Evolutionary conservation across 805 yeast genomes (phyloP).

Genomic region (Ascoidea rubescens): DNA sequence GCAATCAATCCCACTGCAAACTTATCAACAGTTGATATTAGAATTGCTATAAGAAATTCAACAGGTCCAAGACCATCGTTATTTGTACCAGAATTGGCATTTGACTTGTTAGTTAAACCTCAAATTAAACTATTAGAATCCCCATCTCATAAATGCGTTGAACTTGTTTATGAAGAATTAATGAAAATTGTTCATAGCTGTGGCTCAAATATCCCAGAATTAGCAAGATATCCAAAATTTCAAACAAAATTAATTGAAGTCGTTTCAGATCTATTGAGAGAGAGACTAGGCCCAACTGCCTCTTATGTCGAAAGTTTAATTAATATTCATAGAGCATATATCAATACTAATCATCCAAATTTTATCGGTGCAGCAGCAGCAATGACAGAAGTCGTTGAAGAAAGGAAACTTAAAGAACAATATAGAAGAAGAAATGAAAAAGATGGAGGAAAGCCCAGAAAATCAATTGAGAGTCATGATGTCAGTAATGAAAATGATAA

Average conservation of each 20-base stretch:
- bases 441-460: neutral
- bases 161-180: constrained; percentile 85
- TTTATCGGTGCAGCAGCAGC: constrained; percentile 90
- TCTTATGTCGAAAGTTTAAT: constrained; percentile 76
- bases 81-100: constrained; percentile 95
- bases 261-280: constrained; percentile 69
- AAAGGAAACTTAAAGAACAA: constrained; percentile 40
- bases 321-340: constrained; percentile 79
- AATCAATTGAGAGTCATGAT: neutral
- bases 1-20: constrained; percentile 94
- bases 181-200: constrained; percentile 45
- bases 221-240: constrained; percentile 79
- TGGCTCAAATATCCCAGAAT: constrained; percentile 40
- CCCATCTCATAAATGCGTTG: constrained; percentile 79
- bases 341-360: constrained; percentile 97
- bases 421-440: neutral
- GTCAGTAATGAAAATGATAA: neutral
- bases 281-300: constrained; percentile 72
- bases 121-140: constrained; percentile 91
- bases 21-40: constrained; percentile 86
- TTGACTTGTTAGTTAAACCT: constrained; percentile 89
- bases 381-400: constrained; percentile 75
- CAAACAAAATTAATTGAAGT: constrained; percentile 75
- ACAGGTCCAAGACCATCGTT: constrained; percentile 93
- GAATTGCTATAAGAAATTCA: constrained; percentile 94